Evolutionary conservation across 768 basidiomycete species (phyloP), one percentile per base, ranked within the genome.

Genomic region (Cystofilobasidium capitatum): DNA sequence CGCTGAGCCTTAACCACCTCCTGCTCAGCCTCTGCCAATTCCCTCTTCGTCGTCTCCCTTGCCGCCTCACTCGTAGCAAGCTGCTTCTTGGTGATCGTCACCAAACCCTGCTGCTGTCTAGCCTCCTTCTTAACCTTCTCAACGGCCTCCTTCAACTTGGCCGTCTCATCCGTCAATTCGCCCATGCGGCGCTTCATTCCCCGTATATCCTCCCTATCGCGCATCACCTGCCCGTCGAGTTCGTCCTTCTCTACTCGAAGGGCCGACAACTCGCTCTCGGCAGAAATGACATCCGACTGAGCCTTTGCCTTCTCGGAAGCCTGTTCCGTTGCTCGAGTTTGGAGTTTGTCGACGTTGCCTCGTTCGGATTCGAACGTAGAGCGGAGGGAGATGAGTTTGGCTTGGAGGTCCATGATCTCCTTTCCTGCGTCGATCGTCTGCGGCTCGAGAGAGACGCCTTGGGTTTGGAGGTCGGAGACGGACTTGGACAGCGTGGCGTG

Each of bases 1-100:
- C 54, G 40, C 35, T 70, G 62, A 7, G 55, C 64, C 17, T 44
- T 47, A n/a, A 45, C 44, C 17, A 69, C 54, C 55, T 70, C 72
- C 31, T 72, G 62, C 35, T 73, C 64, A 1, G 85, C 85, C 58
- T 87, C 88, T 71, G 83, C 83, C 12, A 89, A 78, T 71, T 92
- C 91, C 73, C 84, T 84, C 72, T 86, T 83, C 13, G 80, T 80
- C 75, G 84, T 88, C 17, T 82, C 83, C 65, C 82, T 84, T 72
- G 89, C 88, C 0, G 82, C 80, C 76, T 98, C 94, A 70, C 89
- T 87, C 6, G 88, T 84, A 31, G 83, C 83, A 33, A 98, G 80
- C 79, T 98, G 96, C 77, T 99, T 98, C 80, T 87, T 87, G 7
- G 90, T 89, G 75, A 98, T 94, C 6, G 92, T 92, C 29, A 94